Base-by-base conservation (phyloP, 2,329 filamentous ascomycete genomes). In the Epichloe typhina region DNA sequence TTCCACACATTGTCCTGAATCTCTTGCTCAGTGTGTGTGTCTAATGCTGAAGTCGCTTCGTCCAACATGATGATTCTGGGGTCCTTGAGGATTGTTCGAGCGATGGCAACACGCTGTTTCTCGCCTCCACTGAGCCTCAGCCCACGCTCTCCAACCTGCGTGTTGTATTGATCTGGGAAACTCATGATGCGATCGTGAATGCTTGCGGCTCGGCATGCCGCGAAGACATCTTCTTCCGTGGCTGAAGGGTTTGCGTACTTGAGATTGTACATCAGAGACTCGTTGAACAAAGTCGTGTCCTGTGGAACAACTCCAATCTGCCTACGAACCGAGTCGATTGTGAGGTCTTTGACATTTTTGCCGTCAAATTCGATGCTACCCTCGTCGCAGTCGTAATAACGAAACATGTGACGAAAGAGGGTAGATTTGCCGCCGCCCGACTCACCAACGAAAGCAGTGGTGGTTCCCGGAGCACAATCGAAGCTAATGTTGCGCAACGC, bases 381-480 rank as follows among this genome's bases (percentile, higher is more conserved):
- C 48, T 81, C 77, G 49, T 83, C 75, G 50, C 84, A 80, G 63
- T 96, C 94, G 72, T 97, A 98, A 68, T 96, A 98, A 17, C 93
- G 86, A 74, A 95, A 97, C 64, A 98, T 82, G 47, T 97, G 78
- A 47, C 93, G 85, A 73, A 98, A 96, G 26, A 98, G 79, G 0
- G 93, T 98, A 2, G 91, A 97, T 67, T 98, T 98, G 57, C 93
- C 93, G 53, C 93, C 93, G 44, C 93, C 93, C 35, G 91, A 97
- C 66, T 97, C 91, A 56, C 93, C 93, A 17, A 98, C 93, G 56
- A 98, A 83, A 0, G 93, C 93, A 5, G 91, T 98, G 0, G 90
- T 97, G 1, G 89, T 96, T 49, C 93, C 93, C 2, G 93, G 90
- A 17, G 73, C 71, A 65, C 90, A 96, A 55, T 84, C 83, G 67